phyloP scores from a whole-genome alignment of 441 rosid genomes.

The Omphalea diandra region DNA sequence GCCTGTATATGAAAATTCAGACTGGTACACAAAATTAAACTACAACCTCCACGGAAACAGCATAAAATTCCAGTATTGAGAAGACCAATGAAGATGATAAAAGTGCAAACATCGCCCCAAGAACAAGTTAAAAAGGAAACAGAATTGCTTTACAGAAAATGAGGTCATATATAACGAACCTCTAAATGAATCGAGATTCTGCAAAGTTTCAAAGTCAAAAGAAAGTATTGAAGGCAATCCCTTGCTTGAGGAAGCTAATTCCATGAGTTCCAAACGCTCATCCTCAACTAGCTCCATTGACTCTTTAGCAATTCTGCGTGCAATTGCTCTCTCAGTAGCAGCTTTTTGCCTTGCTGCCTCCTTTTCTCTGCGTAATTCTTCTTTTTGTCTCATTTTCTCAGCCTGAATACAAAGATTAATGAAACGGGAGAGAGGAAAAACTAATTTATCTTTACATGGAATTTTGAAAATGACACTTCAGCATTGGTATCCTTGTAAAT shows the following conservation, averaged over 20 bases:
- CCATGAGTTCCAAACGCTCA: constrained; percentile 93
- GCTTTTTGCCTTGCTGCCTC: constrained; percentile 91
- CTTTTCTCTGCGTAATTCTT: constrained; percentile 75
- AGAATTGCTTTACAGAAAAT: neutral
- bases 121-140: neutral
- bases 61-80: neutral
- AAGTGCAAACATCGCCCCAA: neutral
- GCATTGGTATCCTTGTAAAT: neutral
- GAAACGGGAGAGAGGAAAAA: neutral
- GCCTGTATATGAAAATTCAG: neutral
- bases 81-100: neutral
- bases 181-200: constrained; percentile 69
- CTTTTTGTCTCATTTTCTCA: constrained; percentile 84
- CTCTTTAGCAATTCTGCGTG: constrained; percentile 88
- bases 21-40: neutral
- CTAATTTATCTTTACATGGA: constrained; percentile 8
- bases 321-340: constrained; percentile 89
- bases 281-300: constrained; percentile 87
- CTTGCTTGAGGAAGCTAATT: constrained; percentile 65
- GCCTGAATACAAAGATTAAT: constrained; percentile 39
- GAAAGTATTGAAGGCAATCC: constrained; percentile 68
- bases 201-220: constrained; percentile 71
- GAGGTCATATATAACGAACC: constrained; percentile 40
- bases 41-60: neutral
- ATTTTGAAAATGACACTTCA: neutral